These are phyloP conservation scores for Tillandsia fasciculata DNA, from an alignment of 176 grass and related monocot genomes.

Conservation along the genomic window DNA sequence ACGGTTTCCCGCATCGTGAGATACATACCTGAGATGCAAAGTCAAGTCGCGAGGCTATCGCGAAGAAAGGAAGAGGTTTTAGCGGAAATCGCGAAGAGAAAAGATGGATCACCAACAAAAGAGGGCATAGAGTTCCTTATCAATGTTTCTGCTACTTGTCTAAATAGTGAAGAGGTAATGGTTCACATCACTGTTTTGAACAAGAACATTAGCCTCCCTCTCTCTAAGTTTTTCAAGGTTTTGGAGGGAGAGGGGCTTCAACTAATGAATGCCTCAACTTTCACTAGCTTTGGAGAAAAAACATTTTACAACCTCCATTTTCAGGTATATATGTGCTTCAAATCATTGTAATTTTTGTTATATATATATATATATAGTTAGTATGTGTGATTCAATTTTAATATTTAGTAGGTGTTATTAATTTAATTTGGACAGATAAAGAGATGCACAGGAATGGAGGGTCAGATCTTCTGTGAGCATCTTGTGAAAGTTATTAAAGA, in stretches of 20 bases:
- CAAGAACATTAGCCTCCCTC: slow-evolving; percentile 27
- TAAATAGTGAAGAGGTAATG: slow-evolving; percentile 63
- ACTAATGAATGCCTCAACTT: slow-evolving; percentile 49
- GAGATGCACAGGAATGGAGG: slow-evolving; percentile 14
- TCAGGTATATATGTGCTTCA: slow-evolving; percentile 35
- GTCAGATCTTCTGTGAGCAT: slow-evolving; percentile 29
- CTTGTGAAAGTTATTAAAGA: slow-evolving; percentile 27
- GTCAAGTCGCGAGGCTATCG: slow-evolving; percentile 38
- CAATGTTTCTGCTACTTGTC: slow-evolving; percentile 43
- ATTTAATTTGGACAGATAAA: slow-evolving; percentile 20
- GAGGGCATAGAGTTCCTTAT: slow-evolving; percentile 14
- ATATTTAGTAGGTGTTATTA: background rate
- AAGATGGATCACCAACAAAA: background rate
- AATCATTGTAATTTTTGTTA: background rate
- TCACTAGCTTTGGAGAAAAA: slow-evolving; percentile 30
- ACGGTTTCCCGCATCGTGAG: slow-evolving; percentile 59
- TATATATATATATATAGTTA: too few species aligned
- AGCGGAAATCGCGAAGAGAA: slow-evolving; percentile 16
- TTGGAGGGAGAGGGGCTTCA: slow-evolving; percentile 61
- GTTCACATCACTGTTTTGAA: slow-evolving; percentile 49
- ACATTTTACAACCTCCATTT: slow-evolving; percentile 71
- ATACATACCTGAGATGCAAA: slow-evolving; percentile 85
- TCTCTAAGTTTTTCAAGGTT: slow-evolving; percentile 41
- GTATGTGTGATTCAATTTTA: background rate
- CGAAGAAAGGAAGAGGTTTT: slow-evolving; percentile 54